Percentiles rank a stretch among this genome's conserved stretches.
phyloP scores from a whole-genome alignment of 345 rosid species.

The Linum trigynum region DNA sequence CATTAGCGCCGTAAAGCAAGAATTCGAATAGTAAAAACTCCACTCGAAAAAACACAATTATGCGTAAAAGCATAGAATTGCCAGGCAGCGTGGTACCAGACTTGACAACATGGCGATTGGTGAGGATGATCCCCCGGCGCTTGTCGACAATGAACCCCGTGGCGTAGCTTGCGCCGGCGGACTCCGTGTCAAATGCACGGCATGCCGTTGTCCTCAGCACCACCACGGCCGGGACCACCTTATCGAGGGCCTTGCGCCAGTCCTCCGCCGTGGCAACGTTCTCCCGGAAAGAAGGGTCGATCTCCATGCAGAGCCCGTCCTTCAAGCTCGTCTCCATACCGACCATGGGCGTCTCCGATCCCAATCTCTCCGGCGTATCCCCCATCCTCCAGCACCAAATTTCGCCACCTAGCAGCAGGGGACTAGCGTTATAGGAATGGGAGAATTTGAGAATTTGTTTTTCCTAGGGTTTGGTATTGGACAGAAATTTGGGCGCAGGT shows the following conservation, averaged over 20 bases:
- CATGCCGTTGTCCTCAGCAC: slow-evolving; percentile 76
- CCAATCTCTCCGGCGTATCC: slow-evolving; percentile 43
- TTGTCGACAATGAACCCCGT: slow-evolving; percentile 91
- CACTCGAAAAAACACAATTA: too few species aligned
- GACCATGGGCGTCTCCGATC: slow-evolving; percentile 33
- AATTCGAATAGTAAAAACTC: too few species aligned
- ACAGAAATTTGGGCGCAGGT: too few species aligned
- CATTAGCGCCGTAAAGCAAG: too few species aligned
- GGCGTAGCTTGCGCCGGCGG: slow-evolving; percentile 67
- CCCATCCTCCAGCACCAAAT: slow-evolving; percentile 27
- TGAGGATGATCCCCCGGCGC: slow-evolving; percentile 81
- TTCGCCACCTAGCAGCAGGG: too few species aligned
- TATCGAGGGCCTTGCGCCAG: slow-evolving; percentile 67
- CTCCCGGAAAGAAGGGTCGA: slow-evolving; percentile 46
- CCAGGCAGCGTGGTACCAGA: slow-evolving; percentile 37
- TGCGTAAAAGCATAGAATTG: background rate
- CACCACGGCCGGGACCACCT: slow-evolving; percentile 84
- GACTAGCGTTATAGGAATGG: too few species aligned
- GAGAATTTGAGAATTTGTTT: too few species aligned
- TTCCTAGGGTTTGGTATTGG: too few species aligned
- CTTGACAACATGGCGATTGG: slow-evolving; percentile 94
- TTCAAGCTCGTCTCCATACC: slow-evolving; percentile 37
- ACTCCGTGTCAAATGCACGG: slow-evolving; percentile 86
- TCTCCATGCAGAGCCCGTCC: slow-evolving; percentile 56
- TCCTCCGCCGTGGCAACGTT: slow-evolving; percentile 66